Evolutionary conservation across 2,329 filamentous ascomycete species (phyloP), one percentile per base, ranked within the genome.

Genomic region (Aspergillus ibericus): DNA sequence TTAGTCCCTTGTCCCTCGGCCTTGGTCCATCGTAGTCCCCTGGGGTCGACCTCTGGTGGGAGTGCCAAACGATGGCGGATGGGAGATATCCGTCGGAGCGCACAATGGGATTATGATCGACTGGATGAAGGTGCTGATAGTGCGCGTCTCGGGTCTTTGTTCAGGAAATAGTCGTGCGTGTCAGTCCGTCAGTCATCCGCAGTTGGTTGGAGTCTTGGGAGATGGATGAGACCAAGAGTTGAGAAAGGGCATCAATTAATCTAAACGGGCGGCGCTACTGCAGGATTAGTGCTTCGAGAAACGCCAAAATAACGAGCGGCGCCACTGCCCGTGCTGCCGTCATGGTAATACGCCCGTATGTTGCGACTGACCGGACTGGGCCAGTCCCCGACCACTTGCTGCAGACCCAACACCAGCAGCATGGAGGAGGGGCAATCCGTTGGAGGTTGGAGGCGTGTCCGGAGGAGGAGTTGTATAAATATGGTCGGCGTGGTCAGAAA

Each of bases 241-340:
- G 22, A 48, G 25, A n/a, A 16, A 29, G 44, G 8, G 44, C 15
- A 48, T 32, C 22, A 25, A 27, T 48, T 48, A 48, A 48, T 48
- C 44, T 48, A 48, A 48, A 32, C 44, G 44, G 44, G 27, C 25
- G 44, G 44, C 44, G 44, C 44, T 48, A 48, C 44, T 48, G 44
- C 44, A 48, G 22, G 22, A 16, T 48, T 48, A 48, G 44, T 48
- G 44, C 44, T 48, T 48, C 44, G 44, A 48, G 44, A 48, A 48
- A 48, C 44, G 22, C 25, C 44, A 42, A 42, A 42, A 42, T 27
- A 16, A 22, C 22, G 15, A 29, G 25, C 44, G n/a, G 44, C 44
- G 44, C n/a, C 22, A 48, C 44, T 16, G 25, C 20, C 25, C 25
- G n/a, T n/a, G 22, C 44, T 22, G 4, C 44, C 44, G 44, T 48